Base-by-base conservation (phyloP, 371 early-diverging fungal genomes). In the Dichotomocladium elegans region DNA sequence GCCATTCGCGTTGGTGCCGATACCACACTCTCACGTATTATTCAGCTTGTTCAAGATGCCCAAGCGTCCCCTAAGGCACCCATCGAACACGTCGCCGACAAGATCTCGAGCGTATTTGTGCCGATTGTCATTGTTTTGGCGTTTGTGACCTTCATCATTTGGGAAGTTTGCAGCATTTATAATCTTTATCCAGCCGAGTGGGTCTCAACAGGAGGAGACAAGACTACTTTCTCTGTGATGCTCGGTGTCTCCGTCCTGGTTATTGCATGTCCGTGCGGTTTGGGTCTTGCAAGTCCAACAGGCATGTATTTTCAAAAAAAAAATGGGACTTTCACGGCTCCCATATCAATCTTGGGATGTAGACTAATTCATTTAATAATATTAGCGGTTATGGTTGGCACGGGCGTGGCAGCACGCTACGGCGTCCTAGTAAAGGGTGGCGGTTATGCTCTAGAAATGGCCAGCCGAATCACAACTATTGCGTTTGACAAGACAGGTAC, bases 401-500 rank as follows among this genome's bases (percentile, higher is more conserved):
- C 93, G 27, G 86, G 89, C 31, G 79, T 94, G 17, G 91, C 94
- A n/a, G 87, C 90, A 26, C 64, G 64, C 60, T 78, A 73, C 63
- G 94, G 68, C 66, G 68, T 78, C 3, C 72, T 83, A 14, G 72
- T 74, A 14, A 78, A 78, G 55, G 78, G 78, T 8, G 78, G 78
- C 17, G 78, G 70, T 1, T 62, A 74, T 52, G 74, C 74, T 10
- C 53, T 78, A 10, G 78, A 78, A 53, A 81, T 84, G 77, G 91
- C 92, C 12, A 96, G 93, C 46, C 88, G 91, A 54, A 81, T 97
- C 35, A 88, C 94, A 55, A 88, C 95, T 2, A 90, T 96, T 54
- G 95, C 92, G 45, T 98, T 94, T 76, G 92, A 92, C 68, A 92
- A 92, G 66, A 92, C 92, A 1, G 92, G 92, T 7, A 92, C 92